Evolutionary conservation across 495 filamentous ascomycete genomes (phyloP).

Genomic region (Xylaria longipes): DNA sequence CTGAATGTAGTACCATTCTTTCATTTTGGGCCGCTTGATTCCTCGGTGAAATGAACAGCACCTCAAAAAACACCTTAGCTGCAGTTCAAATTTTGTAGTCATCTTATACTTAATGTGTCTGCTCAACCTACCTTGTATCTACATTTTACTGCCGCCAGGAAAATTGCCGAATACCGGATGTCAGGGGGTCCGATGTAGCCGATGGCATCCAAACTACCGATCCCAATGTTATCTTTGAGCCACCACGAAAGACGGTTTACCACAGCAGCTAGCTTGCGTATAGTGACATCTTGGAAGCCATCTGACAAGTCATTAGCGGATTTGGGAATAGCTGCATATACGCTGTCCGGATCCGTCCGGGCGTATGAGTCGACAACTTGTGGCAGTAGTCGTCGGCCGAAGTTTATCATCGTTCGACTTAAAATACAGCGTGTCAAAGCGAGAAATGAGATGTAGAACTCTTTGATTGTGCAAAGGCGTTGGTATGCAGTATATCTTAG

Average conservation of each 20-base stretch:
- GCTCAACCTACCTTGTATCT: neutral
- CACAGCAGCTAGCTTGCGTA: neutral
- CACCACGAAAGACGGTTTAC: neutral
- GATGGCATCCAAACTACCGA: neutral
- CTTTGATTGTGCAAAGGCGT: too few species aligned
- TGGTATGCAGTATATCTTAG: too few species aligned
- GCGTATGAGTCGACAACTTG: neutral
- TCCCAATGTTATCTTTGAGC: neutral
- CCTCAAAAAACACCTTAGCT: neutral
- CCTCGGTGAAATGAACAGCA: neutral
- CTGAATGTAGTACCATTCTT: neutral
- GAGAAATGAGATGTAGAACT: too few species aligned
- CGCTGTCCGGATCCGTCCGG: neutral
- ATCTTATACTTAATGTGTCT: too few species aligned
- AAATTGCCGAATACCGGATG: neutral
- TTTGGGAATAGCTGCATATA: neutral
- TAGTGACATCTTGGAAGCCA: neutral
- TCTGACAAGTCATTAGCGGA: neutral
- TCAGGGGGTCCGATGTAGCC: neutral
- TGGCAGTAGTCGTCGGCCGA: neutral
- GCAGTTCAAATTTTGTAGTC: too few species aligned
- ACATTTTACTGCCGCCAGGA: neutral
- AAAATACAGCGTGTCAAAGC: too few species aligned
- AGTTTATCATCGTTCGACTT: neutral
- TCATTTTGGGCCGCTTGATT: neutral